Percentiles rank a stretch among this genome's conserved stretches.
phyloP scores from a whole-genome alignment of 768 basidiomycete species.

The Dioszegia crocea region DNA sequence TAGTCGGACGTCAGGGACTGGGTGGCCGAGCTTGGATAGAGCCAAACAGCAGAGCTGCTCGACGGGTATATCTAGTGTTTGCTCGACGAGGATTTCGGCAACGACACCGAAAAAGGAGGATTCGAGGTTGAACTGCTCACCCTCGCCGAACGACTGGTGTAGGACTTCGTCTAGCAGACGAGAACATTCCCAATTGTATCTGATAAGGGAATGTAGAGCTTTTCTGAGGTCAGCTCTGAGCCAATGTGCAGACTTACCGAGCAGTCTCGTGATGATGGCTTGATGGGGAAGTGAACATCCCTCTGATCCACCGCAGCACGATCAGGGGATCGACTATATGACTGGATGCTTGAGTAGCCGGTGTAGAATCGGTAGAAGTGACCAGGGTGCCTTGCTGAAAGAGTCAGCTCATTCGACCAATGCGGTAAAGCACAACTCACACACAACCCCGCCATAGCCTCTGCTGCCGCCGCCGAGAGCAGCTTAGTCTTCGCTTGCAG shows the following conservation, averaged over 20 bases:
- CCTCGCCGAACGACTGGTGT: conserved; percentile 61
- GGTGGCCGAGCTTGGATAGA: conserved; percentile 78
- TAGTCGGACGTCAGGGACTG: conserved; percentile 61
- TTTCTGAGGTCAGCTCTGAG: conserved; percentile 57
- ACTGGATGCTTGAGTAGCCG: conserved; percentile 27
- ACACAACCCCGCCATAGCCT: conserved; percentile 79
- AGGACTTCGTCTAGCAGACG: conserved; percentile 64
- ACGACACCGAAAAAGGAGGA: conserved; percentile 70
- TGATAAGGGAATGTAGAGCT: conserved; percentile 66
- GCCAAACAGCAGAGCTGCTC: conserved; percentile 72
- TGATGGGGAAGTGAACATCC: conserved; percentile 41
- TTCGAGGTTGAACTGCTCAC: conserved; percentile 45
- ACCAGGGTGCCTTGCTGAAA: conserved; percentile 73
- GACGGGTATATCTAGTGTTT: conserved; percentile 62
- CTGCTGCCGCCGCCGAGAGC: conserved; percentile 76
- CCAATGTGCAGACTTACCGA: conserved; percentile 13
- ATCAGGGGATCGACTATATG: conserved; percentile 40
- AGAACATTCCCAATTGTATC: conserved; percentile 57
- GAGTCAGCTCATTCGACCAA: not conserved
- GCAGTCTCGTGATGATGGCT: conserved; percentile 27
- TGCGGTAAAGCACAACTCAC: conserved; percentile 56
- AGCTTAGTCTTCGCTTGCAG: conserved; percentile 60
- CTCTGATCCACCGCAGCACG: conserved; percentile 47
- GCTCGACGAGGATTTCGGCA: conserved; percentile 62
- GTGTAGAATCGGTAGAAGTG: conserved; percentile 40